These are phyloP conservation scores for Persicaria maculosa DNA, from an alignment of 148 eudicot species.

Conservation along the genomic window DNA sequence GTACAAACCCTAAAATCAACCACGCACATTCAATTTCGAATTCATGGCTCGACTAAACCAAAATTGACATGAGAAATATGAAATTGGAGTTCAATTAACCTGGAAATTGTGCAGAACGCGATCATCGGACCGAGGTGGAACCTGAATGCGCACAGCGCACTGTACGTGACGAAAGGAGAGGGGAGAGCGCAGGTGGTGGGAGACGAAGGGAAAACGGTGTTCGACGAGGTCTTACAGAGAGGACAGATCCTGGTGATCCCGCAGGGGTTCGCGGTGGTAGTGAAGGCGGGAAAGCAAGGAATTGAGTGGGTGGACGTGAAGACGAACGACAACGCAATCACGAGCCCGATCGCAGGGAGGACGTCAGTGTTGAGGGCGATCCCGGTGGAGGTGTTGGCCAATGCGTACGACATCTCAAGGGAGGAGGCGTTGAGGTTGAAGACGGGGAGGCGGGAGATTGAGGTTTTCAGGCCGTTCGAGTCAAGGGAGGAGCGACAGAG, in stretches of 20 bases:
- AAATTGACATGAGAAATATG: background rate
- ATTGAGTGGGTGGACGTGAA: constrained; percentile 51
- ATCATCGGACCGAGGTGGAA: constrained; percentile 55
- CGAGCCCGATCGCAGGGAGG: constrained; percentile 36
- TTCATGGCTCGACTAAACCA: background rate
- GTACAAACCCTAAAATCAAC: background rate
- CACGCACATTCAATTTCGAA: background rate
- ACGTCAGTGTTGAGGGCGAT: constrained; percentile 38
- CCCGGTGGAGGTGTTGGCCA: constrained; percentile 46
- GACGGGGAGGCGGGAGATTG: constrained; percentile 37
- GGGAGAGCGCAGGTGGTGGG: constrained; percentile 48
- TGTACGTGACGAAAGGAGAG: constrained; percentile 39
- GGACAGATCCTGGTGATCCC: constrained; percentile 62
- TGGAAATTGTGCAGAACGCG: constrained; percentile 32
- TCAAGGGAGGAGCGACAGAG: constrained; percentile 19
- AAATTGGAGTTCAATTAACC: background rate
- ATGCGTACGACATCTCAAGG: constrained; percentile 35
- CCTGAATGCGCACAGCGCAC: constrained; percentile 46
- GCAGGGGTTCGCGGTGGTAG: constrained; percentile 44
- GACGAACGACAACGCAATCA: constrained; percentile 40
- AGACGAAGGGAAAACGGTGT: constrained; percentile 30
- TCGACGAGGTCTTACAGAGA: constrained; percentile 36
- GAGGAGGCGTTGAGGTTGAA: constrained; percentile 48
- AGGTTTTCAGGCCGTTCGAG: constrained; percentile 29
- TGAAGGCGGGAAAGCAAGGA: constrained; percentile 44